Evolutionary conservation across 352 stramenopile genomes (phyloP).

Genomic region (Phytophthora cactorum): DNA sequence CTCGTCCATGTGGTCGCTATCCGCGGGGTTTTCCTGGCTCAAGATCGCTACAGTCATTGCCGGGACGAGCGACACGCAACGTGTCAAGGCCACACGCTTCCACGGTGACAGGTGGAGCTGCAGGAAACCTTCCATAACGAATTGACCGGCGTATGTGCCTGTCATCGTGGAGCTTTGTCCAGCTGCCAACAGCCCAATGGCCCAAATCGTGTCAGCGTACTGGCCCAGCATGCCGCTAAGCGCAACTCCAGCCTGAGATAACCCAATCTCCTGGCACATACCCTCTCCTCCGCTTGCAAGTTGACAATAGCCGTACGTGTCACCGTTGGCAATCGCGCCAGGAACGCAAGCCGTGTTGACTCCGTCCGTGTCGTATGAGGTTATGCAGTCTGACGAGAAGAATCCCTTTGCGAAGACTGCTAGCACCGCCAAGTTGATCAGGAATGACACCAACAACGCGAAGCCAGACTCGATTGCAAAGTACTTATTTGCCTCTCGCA

Average conservation of each 20-base stretch:
- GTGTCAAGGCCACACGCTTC: slow-evolving; percentile 86
- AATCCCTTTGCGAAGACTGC: slow-evolving; percentile 95
- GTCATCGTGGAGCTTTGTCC: slow-evolving; percentile 97
- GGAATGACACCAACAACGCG: slow-evolving; percentile 93
- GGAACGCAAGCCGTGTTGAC: slow-evolving; percentile 82
- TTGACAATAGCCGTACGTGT: slow-evolving; percentile 59
- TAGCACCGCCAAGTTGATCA: slow-evolving; percentile 95
- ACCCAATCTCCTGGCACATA: slow-evolving; percentile 88
- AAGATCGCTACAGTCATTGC: slow-evolving; percentile 88
- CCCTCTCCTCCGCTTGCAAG: slow-evolving; percentile 64
- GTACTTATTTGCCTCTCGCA: slow-evolving; percentile 92
- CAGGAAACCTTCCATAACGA: slow-evolving; percentile 98
- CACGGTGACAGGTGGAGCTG: slow-evolving; percentile 88
- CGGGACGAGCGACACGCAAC: slow-evolving; percentile 92
- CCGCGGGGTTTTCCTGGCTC: slow-evolving; percentile 77
- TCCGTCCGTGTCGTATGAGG: slow-evolving; percentile 51
- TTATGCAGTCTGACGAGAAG: slow-evolving; percentile 79
- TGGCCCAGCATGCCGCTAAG: slow-evolving; percentile 83
- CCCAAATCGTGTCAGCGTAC: slow-evolving; percentile 92
- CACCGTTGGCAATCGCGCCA: slow-evolving; percentile 47
- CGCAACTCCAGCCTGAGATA: slow-evolving; percentile 84
- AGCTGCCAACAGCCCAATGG: slow-evolving; percentile 93
- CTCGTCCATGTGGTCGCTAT: slow-evolving; percentile 91
- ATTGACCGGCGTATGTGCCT: slow-evolving; percentile 96
- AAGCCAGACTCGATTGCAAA: slow-evolving; percentile 93